phyloP scores from a whole-genome alignment of 1,284 basidiomycete species.

The Sutorius eximius region DNA sequence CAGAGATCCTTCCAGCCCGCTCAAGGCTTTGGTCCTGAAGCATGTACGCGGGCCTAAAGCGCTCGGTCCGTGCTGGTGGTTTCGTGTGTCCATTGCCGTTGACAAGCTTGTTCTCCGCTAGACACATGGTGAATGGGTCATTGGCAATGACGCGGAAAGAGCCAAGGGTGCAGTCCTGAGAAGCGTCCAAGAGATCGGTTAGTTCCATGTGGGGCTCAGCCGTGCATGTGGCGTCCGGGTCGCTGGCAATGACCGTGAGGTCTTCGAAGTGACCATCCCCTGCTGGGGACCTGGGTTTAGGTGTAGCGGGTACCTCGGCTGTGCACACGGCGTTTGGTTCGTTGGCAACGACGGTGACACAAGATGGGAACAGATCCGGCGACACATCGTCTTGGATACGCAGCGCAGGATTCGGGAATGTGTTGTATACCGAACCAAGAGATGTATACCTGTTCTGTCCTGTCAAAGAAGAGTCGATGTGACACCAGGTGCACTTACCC shows the following conservation, averaged over 20 bases:
- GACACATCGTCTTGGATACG: slow-evolving; percentile 37
- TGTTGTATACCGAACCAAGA: slow-evolving; percentile 93
- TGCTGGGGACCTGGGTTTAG: background rate
- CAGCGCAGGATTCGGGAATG: slow-evolving; percentile 87
- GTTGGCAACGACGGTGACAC: slow-evolving; percentile 21
- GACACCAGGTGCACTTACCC: slow-evolving; percentile 56
- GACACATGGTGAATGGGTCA: slow-evolving; percentile 24
- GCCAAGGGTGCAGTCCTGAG: slow-evolving; percentile 1
- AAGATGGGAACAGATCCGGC: slow-evolving; percentile 17
- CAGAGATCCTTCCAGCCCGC: slow-evolving; percentile 57
- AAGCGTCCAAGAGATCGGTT: background rate
- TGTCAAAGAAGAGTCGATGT: background rate
- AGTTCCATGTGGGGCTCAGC: slow-evolving; percentile 14
- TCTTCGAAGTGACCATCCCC: slow-evolving; percentile 4
- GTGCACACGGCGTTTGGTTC: slow-evolving; percentile 20
- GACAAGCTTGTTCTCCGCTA: slow-evolving; percentile 12
- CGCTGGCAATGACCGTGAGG: slow-evolving; percentile 26
- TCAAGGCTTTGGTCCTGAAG: slow-evolving; percentile 76
- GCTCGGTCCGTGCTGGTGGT: slow-evolving; percentile 16
- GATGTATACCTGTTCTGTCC: slow-evolving; percentile 80
- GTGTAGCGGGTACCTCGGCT: slow-evolving; percentile 8
- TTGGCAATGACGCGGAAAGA: slow-evolving; percentile 22
- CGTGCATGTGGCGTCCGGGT: slow-evolving; percentile 23
- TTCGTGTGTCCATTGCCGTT: slow-evolving; percentile 7
- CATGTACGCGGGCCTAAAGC: slow-evolving; percentile 78